Base-by-base conservation (phyloP, 2,329 filamentous ascomycete species). In the Ascochyta rabiei region DNA sequence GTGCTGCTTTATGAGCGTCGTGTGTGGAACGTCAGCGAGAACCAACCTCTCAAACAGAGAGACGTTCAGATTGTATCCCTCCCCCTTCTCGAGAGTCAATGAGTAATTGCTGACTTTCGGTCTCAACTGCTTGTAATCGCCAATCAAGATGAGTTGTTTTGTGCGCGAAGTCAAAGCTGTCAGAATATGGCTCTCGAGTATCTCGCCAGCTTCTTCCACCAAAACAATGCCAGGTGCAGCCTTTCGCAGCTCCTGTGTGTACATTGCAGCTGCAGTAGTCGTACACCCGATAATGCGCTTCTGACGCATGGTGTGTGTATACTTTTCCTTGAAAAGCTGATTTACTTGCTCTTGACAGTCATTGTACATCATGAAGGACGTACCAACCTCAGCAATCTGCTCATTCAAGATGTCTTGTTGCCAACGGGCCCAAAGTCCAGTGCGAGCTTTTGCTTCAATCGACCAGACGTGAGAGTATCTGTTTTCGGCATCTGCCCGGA, bases 121-220 rank as follows among this genome's bases (percentile, higher is more conserved):
- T 0, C 88, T 83, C 0, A 91, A 79, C 58, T 91, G 89, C 50
- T 88, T 83, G 67, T 91, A 88, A 48, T 91, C 89, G 0, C 89
- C 89, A 10, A 91, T 91, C 2, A 90, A 70, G 0, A 91, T 81
- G 1, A 90, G 67, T 34, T 91, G 86, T 55, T 88, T 81, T 0
- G 83, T 83, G 0, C 79, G 71, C 0, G 80, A 69, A 0, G 79
- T 76, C 51, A 91, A 63, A 0, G 88, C 82, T 0, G 88, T 83
- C 0, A 91, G 70, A 1, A 89, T 77, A 60, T 91, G 88, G 1
- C 81, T 80, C 68, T 91, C 89, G 0, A 90, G 76, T 3, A 91
- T 89, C 59, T 91, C 88, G 1, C 87, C 89, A 0, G 88, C 89
- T 70, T 91, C 89, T 68, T 91, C 89, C 0, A 90, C 83, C 0